A percentile compares a stretch with the other conserved stretches of the same genome.
phyloP scores from a whole-genome alignment of 495 filamentous ascomycete genomes.

The Trichoderma virens region DNA sequence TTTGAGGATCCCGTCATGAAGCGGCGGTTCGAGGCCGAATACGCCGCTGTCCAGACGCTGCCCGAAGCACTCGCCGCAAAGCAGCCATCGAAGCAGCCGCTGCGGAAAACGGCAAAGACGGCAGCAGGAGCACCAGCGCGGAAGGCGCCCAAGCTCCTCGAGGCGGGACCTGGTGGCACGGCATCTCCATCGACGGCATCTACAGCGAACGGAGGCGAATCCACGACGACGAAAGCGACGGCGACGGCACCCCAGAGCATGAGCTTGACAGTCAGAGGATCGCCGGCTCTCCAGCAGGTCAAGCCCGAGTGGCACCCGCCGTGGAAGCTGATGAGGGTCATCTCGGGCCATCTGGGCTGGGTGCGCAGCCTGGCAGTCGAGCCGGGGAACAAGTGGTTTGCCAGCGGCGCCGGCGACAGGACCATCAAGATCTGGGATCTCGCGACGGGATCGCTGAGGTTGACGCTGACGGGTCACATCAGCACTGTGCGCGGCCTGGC shows the following conservation, averaged over 20 bases:
- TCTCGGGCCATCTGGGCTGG: conserved; percentile 95
- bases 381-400: conserved; percentile 97
- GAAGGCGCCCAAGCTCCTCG: conserved; percentile 61
- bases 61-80: conserved; percentile 83
- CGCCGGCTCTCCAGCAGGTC: conserved; percentile 61
- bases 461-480: conserved; percentile 96
- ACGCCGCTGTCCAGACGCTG: conserved; percentile 70
- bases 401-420: conserved; percentile 87
- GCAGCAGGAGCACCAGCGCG: conserved; percentile 36
- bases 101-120: conserved; percentile 36
- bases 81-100: conserved; percentile 40
- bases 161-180: conserved; percentile 48
- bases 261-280: conserved; percentile 44
- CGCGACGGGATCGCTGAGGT: conserved; percentile 67
- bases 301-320: conserved; percentile 93
- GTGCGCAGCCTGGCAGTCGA: conserved; percentile 86
- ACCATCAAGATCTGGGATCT: conserved; percentile 99
- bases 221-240: not conserved
- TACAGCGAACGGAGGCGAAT: conserved; percentile 18
- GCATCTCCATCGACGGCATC: conserved; percentile 12
- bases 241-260: conserved; percentile 15
- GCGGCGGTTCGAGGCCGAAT: conserved; percentile 53
- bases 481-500: conserved; percentile 92
- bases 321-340: conserved; percentile 97
- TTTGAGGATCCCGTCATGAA: conserved; percentile 10